Percentiles rank a stretch among this genome's conserved stretches.
phyloP scores from a whole-genome alignment of 306 rosid genomes.

The Mimosa bimucronata region DNA sequence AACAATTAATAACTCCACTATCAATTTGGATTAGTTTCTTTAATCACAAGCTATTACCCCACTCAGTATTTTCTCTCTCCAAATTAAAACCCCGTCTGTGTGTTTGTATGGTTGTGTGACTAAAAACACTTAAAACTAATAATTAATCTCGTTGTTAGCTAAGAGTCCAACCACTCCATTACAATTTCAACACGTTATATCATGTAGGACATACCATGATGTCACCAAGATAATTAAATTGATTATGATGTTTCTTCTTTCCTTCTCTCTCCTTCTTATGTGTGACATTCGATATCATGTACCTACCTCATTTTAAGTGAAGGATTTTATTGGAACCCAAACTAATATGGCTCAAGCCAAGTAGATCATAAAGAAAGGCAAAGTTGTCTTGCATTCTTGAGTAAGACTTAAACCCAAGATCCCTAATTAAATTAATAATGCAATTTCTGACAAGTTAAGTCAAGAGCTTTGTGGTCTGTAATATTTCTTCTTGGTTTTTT shows the following conservation, averaged over 20 bases:
- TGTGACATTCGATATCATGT: too few species aligned
- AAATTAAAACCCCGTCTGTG: not conserved
- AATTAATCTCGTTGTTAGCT: not conserved
- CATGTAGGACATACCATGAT: not conserved
- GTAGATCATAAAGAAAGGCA: too few species aligned
- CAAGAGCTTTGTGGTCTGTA: too few species aligned
- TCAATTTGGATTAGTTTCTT: not conserved
- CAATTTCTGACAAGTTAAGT: too few species aligned
- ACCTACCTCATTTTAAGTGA: too few species aligned
- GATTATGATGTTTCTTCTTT: too few species aligned
- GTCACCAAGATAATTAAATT: not conserved
- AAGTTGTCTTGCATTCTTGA: too few species aligned
- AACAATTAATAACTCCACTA: not conserved
- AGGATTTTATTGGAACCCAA: not conserved
- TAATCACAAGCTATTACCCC: not conserved
- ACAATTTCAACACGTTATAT: not conserved
- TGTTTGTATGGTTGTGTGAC: not conserved
- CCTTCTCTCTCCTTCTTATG: too few species aligned
- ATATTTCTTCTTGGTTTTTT: not conserved
- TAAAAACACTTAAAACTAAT: not conserved
- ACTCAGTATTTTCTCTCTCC: not conserved
- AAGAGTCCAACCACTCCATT: not conserved
- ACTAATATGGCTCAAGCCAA: not conserved
- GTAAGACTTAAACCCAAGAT: too few species aligned
- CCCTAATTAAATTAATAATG: not conserved